A percentile compares a stretch with the other conserved stretches of the same genome.
phyloP scores from a whole-genome alignment of 164 flowering plant species.

The Macadamia integrifolia region DNA sequence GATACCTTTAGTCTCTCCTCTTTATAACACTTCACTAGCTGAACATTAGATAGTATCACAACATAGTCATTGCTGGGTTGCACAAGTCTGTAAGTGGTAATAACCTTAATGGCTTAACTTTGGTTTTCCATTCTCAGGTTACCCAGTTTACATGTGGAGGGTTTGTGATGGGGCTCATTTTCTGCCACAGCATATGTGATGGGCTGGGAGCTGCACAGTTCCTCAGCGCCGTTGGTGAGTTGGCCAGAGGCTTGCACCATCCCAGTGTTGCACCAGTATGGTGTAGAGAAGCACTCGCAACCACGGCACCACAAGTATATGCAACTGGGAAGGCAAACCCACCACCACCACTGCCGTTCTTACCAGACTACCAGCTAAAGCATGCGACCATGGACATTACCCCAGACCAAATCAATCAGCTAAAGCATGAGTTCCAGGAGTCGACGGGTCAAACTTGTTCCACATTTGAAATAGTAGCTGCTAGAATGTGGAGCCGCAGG shows the following conservation, averaged over 20 bases:
- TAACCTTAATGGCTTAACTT: no score
- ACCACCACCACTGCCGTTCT: slow-evolving; percentile 21
- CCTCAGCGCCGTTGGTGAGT: slow-evolving; percentile 53
- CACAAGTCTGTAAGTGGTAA: no score
- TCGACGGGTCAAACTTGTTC: slow-evolving; percentile 44
- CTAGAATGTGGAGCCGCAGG: slow-evolving; percentile 42
- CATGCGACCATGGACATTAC: slow-evolving; percentile 46
- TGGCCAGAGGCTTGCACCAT: slow-evolving; percentile 40
- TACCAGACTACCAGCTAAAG: slow-evolving; percentile 37
- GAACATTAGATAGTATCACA: no score
- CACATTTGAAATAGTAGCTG: slow-evolving; percentile 52
- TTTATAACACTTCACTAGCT: no score
- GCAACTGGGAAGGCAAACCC: not conserved
- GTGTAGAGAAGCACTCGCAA: slow-evolving; percentile 39
- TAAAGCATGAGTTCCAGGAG: slow-evolving; percentile 34
- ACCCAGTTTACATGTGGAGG: slow-evolving; percentile 55
- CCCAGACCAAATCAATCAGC: slow-evolving; percentile 26
- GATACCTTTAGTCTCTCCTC: no score
- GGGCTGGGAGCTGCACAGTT: slow-evolving; percentile 75
- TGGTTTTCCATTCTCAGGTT: slow-evolving; percentile 26
- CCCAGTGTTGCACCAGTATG: slow-evolving; percentile 38
- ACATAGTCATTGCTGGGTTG: no score
- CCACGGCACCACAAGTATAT: slow-evolving; percentile 9
- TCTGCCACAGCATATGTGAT: slow-evolving; percentile 64
- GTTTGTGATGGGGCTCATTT: slow-evolving; percentile 52